Base-by-base conservation (phyloP, 352 stramenopile genomes). In the Pythium guiyangense region DNA sequence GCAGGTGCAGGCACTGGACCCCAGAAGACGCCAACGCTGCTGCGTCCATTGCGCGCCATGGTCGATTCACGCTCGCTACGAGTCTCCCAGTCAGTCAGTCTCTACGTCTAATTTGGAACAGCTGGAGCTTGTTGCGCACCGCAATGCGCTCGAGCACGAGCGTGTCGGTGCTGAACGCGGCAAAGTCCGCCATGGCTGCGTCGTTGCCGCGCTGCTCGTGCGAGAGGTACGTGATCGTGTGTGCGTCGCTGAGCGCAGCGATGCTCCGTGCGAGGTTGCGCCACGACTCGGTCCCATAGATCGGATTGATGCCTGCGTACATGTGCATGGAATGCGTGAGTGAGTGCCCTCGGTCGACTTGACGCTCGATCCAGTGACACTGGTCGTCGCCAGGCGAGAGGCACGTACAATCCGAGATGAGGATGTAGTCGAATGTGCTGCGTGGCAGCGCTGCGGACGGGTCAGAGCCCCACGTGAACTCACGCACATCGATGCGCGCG, bases 251-350 rank as follows among this genome's bases (percentile, higher is more conserved):
- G 17, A 94, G 77, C 25, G 68, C 69, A 43, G 59, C 29, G 53
- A 94, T 92, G 52, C 79, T 92, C 37, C 70, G 61, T 11, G 82
- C 84, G 12, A 94, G 65, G 37, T 89, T 81, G 22, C 82, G 67
- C 84, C 84, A 94, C 43, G 81, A 92, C 29, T 92, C 74, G 53
- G 70, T 62, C 39, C 82, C 84, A 63, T 94, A 94, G 57, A 94
- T 91, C 49, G 84, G 81, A 48, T 94, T 94, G 57, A 94, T 92
- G 54, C 74, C 74, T 84, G 34, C 8, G 27, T 12, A 8, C 26
- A n/a, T n/a, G 22, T 14, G 37, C 22, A 22, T 22, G 22, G 22
- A 22, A 22, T 4, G 39, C 27, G 42, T 27, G 29, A 25, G 20
- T 20, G 42, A 10, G 18, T 45, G 22, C 18, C 14, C 25, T 10